Base-by-base conservation (phyloP, 2,329 filamentous ascomycete species). In the Fusarium zealandicum region DNA sequence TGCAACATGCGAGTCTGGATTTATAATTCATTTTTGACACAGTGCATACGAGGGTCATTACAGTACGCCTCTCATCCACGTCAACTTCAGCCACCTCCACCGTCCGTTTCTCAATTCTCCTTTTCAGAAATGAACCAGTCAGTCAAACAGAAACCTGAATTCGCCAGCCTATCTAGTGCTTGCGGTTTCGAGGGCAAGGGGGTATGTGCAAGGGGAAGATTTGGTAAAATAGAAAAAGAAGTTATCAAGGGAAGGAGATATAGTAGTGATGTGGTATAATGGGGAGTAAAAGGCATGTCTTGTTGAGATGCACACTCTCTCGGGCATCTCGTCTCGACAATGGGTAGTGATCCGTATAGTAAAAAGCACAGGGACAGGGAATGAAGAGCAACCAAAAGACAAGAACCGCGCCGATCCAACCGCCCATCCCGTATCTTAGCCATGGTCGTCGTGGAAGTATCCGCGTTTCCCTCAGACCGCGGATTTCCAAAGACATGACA, bases 351-450 rank as follows among this genome's bases (percentile, higher is more conserved):
- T 57, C 57, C 50, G 52, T 61, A 39, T 56, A 50, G 16, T 31
- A 51, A 52, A 55, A 54, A 53, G 53, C 50, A 65, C 51, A 54
- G 47, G 39, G 42, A 55, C 41, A 54, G 48, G 54, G 46, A 48
- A 59, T 33, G 40, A 58, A 55, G 31, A 56, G 51, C 52, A 64
- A 47, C 55, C 49, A 60, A 52, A 51, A 49, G 59, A 55, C 57
- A 68, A 68, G 48, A 55, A 54, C 65, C 61, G 58, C 65, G 65
- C 65, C 65, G 55, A 67, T 67, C 65, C 65, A 68, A 65, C 56
- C 55, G 51, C 58, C 59, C 44, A 42, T 63, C 50, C 55, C 54
- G 64, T 58, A 58, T 59, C 52, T 58, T 49, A 56, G 65, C 64
- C 62, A 61, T 55, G 43, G 52, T 57, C 51, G 42, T 61, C 41